Evolutionary conservation across 2,329 filamentous ascomycete species (phyloP).

Genomic region (Exophiala sp.): DNA sequence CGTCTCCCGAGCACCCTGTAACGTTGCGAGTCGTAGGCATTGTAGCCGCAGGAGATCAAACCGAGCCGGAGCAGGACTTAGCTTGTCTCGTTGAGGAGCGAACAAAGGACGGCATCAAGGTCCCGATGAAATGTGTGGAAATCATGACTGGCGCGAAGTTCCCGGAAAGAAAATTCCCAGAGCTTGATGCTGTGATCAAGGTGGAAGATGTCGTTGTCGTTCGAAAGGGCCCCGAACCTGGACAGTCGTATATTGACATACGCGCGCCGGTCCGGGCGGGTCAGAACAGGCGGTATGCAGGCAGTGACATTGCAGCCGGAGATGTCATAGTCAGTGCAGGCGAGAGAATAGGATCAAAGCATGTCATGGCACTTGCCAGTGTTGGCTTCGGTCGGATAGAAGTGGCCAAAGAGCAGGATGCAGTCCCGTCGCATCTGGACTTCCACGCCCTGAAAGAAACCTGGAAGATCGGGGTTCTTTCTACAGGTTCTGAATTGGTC

Average conservation of each 20-base stretch:
- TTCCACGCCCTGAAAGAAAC: not conserved
- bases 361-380: slow-evolving; percentile 30
- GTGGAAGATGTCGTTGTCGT: slow-evolving; percentile 24
- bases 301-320: slow-evolving; percentile 24
- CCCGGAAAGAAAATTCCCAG: slow-evolving; percentile 15
- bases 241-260: not conserved
- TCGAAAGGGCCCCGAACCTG: not conserved
- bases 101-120: not conserved
- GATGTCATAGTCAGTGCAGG: slow-evolving; percentile 22
- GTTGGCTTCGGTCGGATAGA: slow-evolving; percentile 20
- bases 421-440: not conserved
- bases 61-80: not conserved
- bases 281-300: slow-evolving; percentile 28
- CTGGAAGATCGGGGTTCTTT: slow-evolving; percentile 23
- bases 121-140: slow-evolving; percentile 25
- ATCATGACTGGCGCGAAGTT: slow-evolving; percentile 35
- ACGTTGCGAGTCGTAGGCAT: slow-evolving; percentile 23
- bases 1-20: slow-evolving; percentile 21
- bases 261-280: slow-evolving; percentile 11
- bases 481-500: slow-evolving; percentile 25
- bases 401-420: slow-evolving; percentile 7
- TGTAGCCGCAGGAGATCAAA: slow-evolving; percentile 25
- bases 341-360: slow-evolving; percentile 17
- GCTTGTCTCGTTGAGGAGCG: not conserved
- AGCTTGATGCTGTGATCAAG: slow-evolving; percentile 26